A percentile compares a stretch with the other conserved stretches of the same genome.
phyloP scores from a whole-genome alignment of 2,329 filamentous ascomycete genomes.

The Daldinia sp. region DNA sequence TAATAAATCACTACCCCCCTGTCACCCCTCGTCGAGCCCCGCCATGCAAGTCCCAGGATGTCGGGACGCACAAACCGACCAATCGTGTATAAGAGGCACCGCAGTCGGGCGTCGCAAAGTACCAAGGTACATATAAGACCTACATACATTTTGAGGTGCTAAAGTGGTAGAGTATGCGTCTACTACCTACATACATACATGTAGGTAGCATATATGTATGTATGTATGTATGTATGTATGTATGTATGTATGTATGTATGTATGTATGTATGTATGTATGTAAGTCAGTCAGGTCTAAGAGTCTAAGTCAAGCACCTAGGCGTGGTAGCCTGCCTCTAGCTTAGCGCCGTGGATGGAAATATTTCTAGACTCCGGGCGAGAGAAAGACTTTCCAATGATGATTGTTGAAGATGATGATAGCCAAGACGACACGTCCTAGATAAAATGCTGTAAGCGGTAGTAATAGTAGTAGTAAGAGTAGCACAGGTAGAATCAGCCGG shows the following conservation, averaged over 20 bases:
- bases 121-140: slow-evolving; percentile 22
- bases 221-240: neutral
- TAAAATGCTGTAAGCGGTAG: neutral
- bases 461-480: neutral
- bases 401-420: neutral
- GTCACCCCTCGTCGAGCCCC: slow-evolving; percentile 32
- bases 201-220: neutral
- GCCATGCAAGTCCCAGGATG: slow-evolving; percentile 47
- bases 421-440: slow-evolving; percentile 7
- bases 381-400: neutral
- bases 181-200: neutral
- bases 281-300: neutral
- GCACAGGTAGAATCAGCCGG: slow-evolving; percentile 1
- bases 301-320: neutral
- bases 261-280: neutral
- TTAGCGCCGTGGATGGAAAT: neutral
- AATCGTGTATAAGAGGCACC: slow-evolving; percentile 27
- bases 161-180: neutral
- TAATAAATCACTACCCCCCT: too few relatives aligned
- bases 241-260: neutral
- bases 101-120: slow-evolving; percentile 36
- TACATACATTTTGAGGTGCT: neutral
- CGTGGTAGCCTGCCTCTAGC: slow-evolving; percentile 1
- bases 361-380: slow-evolving; percentile 1
- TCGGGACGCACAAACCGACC: slow-evolving; percentile 40